Conservation (phyloP, 1,284 basidiomycete genomes). For the Cutaneotrichosporon arboriforme region DNA sequence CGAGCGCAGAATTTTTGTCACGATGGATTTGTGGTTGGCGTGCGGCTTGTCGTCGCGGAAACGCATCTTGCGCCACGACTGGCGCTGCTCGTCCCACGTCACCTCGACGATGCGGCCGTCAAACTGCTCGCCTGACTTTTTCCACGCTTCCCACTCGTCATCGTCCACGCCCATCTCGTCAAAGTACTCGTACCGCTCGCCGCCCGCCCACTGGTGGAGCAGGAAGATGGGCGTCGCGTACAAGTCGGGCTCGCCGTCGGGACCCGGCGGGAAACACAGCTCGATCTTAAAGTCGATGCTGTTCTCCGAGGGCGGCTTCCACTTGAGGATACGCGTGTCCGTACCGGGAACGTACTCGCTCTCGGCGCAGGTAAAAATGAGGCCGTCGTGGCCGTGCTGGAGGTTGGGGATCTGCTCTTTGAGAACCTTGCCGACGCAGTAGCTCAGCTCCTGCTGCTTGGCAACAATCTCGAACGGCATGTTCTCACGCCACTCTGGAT, state of each 20-base stretch:
- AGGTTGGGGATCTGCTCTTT: slow-evolving; percentile 76
- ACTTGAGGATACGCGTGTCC: slow-evolving; percentile 88
- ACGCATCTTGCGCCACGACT: slow-evolving; percentile 80
- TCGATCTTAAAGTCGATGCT: slow-evolving; percentile 96
- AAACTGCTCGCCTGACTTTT: slow-evolving; percentile 73
- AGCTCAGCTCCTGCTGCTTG: slow-evolving; percentile 85
- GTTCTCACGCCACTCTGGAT: slow-evolving; percentile 57
- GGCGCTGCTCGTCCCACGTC: slow-evolving; percentile 66
- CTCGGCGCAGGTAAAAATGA: slow-evolving; percentile 91
- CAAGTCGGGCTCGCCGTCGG: slow-evolving; percentile 63
- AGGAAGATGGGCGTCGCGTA: slow-evolving; percentile 79
- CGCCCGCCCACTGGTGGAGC: slow-evolving; percentile 69
- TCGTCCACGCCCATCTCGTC: slow-evolving; percentile 83
- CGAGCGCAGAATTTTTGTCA: slow-evolving; percentile 76
- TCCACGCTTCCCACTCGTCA: slow-evolving; percentile 90
- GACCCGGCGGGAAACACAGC: slow-evolving; percentile 75
- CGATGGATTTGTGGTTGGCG: slow-evolving; percentile 76
- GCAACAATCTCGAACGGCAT: slow-evolving; percentile 86
- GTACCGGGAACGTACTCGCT: slow-evolving; percentile 84
- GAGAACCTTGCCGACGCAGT: slow-evolving; percentile 80
- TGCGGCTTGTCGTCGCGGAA: slow-evolving; percentile 86
- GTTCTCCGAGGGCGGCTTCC: slow-evolving; percentile 98
- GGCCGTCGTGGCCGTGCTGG: slow-evolving; percentile 89
- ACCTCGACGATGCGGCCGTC: slow-evolving; percentile 95
- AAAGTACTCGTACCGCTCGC: slow-evolving; percentile 70